These are phyloP conservation scores for Rhinocladiella similis DNA, from an alignment of 2,329 filamentous ascomycete species.

Conservation along the genomic window DNA sequence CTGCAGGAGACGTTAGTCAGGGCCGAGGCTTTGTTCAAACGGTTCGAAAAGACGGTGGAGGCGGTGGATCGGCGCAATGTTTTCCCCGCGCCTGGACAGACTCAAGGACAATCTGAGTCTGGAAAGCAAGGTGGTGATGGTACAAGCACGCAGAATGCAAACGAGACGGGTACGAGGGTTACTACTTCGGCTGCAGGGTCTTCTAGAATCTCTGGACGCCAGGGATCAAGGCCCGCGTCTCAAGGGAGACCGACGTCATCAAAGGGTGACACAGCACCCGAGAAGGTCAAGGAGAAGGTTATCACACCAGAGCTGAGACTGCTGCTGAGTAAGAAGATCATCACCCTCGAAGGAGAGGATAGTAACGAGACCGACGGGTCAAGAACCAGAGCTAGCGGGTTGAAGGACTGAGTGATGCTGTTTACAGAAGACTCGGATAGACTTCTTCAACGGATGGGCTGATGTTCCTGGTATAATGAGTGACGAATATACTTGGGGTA, in stretches of 20 bases:
- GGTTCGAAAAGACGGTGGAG: constrained; percentile 85
- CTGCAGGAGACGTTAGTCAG: constrained; percentile 81
- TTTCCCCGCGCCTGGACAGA: constrained; percentile 62
- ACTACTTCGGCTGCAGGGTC: neutral
- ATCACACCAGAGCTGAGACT: constrained; percentile 64
- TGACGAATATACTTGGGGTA: no score
- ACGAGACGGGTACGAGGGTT: constrained; percentile 1
- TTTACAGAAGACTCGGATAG: no score
- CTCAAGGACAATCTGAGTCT: constrained; percentile 9
- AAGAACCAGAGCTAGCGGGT: constrained; percentile 23
- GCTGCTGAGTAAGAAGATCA: constrained; percentile 62
- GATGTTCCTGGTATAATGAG: no score
- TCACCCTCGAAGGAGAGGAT: constrained; percentile 45
- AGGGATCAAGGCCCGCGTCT: neutral
- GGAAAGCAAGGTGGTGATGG: constrained; percentile 10
- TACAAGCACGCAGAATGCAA: neutral
- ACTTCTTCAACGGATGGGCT: no score
- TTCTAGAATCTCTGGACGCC: neutral
- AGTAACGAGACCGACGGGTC: constrained; percentile 5
- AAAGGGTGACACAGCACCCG: constrained; percentile 26
- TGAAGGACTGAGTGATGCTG: constrained; percentile 24
- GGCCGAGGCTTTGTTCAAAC: constrained; percentile 83
- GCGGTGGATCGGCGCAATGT: constrained; percentile 88
- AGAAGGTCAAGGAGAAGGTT: constrained; percentile 44
- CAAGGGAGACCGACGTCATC: constrained; percentile 12